Percentiles rank a stretch among this genome's conserved stretches.
phyloP scores from a whole-genome alignment of 2,329 filamentous ascomycete species.

The Hypoxylon sp. region DNA sequence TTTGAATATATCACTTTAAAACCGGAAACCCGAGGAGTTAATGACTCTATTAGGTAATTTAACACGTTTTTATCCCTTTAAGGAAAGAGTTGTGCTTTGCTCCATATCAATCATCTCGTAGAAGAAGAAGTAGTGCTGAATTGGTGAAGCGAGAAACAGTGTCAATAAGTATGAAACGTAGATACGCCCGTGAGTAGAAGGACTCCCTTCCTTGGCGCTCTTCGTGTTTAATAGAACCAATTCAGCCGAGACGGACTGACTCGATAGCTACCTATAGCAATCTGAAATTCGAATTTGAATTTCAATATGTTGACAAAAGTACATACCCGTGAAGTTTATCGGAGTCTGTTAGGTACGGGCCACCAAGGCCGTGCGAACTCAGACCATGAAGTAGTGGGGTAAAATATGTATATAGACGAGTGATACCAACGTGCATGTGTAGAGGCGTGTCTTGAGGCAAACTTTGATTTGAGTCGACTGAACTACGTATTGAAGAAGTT shows the following conservation, averaged over 20 bases:
- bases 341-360: neutral
- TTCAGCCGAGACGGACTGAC: slow-evolving; percentile 12
- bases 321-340: neutral
- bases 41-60: neutral
- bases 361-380: neutral
- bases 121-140: neutral
- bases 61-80: neutral
- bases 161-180: neutral
- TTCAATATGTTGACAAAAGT: slow-evolving; percentile 1
- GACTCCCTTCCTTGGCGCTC: neutral
- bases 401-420: neutral
- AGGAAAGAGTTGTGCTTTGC: neutral
- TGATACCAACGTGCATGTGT: neutral
- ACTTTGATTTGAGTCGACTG: neutral
- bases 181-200: neutral
- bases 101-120: neutral
- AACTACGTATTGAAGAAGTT: neutral
- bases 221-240: slow-evolving; percentile 3
- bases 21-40: neutral
- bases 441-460: neutral
- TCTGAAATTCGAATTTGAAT: neutral
- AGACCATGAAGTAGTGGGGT: neutral
- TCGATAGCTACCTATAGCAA: neutral
- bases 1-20: neutral
- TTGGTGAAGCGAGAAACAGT: slow-evolving; percentile 5